Percentiles rank a stretch among this genome's conserved stretches.
Conservation (phyloP, 495 filamentous ascomycete species). For the Penicillium herquei region DNA sequence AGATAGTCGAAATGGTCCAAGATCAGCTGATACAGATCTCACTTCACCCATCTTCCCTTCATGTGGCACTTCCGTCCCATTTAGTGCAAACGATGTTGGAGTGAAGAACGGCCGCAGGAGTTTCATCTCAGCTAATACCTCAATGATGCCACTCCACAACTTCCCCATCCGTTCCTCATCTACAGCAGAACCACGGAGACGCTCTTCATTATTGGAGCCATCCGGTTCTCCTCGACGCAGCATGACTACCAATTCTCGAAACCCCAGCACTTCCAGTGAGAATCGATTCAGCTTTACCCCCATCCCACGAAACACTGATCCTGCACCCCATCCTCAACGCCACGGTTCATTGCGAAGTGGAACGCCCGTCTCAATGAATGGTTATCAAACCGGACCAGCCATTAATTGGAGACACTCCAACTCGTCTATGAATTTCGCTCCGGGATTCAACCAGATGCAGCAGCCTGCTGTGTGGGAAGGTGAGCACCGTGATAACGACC, state of each 20-base stretch:
- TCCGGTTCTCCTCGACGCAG: conserved; percentile 37
- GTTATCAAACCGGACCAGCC: conserved; percentile 3
- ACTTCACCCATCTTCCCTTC: conserved; percentile 34
- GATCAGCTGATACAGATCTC: conserved; percentile 29
- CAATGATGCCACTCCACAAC: conserved; percentile 27
- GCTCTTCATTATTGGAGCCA: conserved; percentile 18
- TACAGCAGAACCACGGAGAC: conserved; percentile 22
- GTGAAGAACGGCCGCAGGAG: conserved; percentile 34
- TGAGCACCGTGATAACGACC: conserved; percentile 27
- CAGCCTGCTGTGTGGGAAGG: conserved; percentile 26
- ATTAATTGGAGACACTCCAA: conserved; percentile 14
- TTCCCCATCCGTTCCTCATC: conserved; percentile 33
- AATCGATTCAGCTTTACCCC: conserved; percentile 21
- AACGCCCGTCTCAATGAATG: conserved; percentile 6
- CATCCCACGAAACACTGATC: conserved; percentile 38
- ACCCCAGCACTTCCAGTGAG: conserved; percentile 26
- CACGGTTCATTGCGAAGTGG: conserved; percentile 9
- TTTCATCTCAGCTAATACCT: conserved; percentile 21
- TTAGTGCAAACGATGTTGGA: conserved; percentile 46
- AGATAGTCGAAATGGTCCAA: conserved; percentile 29
- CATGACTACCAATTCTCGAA: conserved; percentile 33
- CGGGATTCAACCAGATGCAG: conserved; percentile 30
- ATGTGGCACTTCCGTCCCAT: conserved; percentile 40
- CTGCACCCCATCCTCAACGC: conserved; percentile 21
- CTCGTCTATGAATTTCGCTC: conserved; percentile 19